phyloP scores from a whole-genome alignment of 2,329 filamentous ascomycete species.

The Tolypocladium tropicale region DNA sequence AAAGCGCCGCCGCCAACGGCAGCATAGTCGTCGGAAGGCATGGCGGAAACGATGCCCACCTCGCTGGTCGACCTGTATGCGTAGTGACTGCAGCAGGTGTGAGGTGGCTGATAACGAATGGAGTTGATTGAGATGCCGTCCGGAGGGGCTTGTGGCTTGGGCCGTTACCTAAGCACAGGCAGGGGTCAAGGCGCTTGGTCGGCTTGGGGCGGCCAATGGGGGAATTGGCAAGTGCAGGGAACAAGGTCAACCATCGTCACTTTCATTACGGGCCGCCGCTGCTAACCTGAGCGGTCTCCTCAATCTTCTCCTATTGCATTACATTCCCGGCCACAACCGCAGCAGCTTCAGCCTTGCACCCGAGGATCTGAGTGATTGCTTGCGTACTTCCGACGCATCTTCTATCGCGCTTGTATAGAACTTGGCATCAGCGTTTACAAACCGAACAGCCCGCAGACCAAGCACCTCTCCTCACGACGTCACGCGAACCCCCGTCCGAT shows the following conservation, averaged over 20 bases:
- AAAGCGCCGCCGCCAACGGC: constrained; percentile 60
- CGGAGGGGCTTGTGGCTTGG: background rate
- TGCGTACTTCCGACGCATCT: background rate
- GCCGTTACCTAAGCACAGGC: background rate
- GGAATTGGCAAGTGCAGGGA: background rate
- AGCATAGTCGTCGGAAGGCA: constrained; percentile 69
- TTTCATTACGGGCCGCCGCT: background rate
- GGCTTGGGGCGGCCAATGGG: background rate
- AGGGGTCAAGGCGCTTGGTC: background rate
- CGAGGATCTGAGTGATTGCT: background rate
- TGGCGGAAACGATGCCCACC: constrained; percentile 20
- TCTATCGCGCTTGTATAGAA: background rate
- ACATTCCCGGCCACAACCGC: background rate
- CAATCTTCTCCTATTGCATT: background rate
- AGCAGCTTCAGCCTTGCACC: background rate
- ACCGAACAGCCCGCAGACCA: background rate
- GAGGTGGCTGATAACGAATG: background rate
- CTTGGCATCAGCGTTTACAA: background rate
- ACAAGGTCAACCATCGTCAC: constrained; percentile 1
- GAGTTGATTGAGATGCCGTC: background rate
- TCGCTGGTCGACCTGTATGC: background rate
- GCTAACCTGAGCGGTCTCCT: background rate
- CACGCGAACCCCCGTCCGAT: constrained; percentile 3
- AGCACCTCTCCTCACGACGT: constrained; percentile 3
- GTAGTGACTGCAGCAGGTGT: background rate